phyloP scores from a whole-genome alignment of 768 basidiomycete species.

The Cytidiella melzeri region DNA sequence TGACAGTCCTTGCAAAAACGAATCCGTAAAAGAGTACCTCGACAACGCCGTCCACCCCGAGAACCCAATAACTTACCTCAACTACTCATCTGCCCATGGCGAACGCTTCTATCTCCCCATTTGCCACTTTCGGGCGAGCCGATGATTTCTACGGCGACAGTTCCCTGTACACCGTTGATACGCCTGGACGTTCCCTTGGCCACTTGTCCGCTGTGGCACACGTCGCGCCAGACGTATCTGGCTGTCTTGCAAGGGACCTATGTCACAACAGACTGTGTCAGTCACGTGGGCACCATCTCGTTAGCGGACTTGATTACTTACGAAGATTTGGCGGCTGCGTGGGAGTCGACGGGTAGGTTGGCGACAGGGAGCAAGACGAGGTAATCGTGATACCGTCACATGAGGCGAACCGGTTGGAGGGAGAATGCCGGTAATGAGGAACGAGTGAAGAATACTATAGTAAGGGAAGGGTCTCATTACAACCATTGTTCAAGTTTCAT shows the following conservation, averaged over 20 bases:
- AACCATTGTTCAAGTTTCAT: neutral
- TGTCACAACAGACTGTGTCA: constrained; percentile 49
- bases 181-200: constrained; percentile 50
- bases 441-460: neutral
- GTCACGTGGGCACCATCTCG: constrained; percentile 34
- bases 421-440: constrained; percentile 3
- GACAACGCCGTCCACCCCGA: constrained; percentile 37
- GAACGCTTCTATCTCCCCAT: constrained; percentile 30
- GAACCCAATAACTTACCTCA: constrained; percentile 29
- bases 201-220: constrained; percentile 50
- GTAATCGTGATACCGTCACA: constrained; percentile 6
- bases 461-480: neutral
- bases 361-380: neutral
- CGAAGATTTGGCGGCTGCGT: constrained; percentile 1
- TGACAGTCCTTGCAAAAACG: constrained; percentile 30
- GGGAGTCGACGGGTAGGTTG: neutral
- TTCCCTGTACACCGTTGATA: constrained; percentile 51
- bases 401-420: constrained; percentile 1
- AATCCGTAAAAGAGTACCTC: no score
- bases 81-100: constrained; percentile 25
- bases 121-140: constrained; percentile 46
- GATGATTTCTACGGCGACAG: constrained; percentile 53
- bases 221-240: constrained; percentile 42
- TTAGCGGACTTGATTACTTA: neutral
- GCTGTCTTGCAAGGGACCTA: constrained; percentile 48